These are phyloP conservation scores for Puccinia sorghi DNA, from an alignment of 1,284 basidiomycete genomes.

Conservation along the genomic window DNA sequence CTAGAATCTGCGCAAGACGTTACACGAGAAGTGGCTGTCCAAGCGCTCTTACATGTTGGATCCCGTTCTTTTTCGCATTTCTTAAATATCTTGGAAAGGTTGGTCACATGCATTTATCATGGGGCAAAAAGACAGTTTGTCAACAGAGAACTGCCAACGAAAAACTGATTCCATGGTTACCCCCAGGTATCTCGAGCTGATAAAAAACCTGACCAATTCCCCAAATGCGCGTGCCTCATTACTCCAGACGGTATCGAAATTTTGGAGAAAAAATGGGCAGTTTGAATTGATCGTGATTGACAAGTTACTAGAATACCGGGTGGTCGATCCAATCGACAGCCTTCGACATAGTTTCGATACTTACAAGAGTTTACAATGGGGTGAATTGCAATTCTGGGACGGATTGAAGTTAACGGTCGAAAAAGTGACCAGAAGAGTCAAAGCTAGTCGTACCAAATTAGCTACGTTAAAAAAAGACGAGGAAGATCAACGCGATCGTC, in stretches of 20 bases:
- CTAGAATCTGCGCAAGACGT: slow-evolving; percentile 66
- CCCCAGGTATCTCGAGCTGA: slow-evolving; percentile 75
- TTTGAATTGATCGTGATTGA: slow-evolving; percentile 90
- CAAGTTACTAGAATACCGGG: slow-evolving; percentile 97
- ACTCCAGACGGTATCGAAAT: slow-evolving; percentile 69
- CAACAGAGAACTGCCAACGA: background rate
- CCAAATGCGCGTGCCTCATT: slow-evolving; percentile 69
- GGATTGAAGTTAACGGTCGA: slow-evolving; percentile 75
- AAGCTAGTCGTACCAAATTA: slow-evolving; percentile 72
- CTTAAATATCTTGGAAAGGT: slow-evolving; percentile 87
- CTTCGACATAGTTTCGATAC: slow-evolving; percentile 77
- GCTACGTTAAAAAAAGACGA: slow-evolving; percentile 76
- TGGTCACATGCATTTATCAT: background rate
- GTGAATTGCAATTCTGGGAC: slow-evolving; percentile 74
- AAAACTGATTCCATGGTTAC: background rate
- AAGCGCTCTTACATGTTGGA: slow-evolving; percentile 86
- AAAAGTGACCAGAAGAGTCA: slow-evolving; percentile 82
- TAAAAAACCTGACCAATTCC: slow-evolving; percentile 71
- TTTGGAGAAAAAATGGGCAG: slow-evolving; percentile 78
- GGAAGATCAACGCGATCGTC: slow-evolving; percentile 62
- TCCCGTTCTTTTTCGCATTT: slow-evolving; percentile 96
- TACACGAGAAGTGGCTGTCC: slow-evolving; percentile 77
- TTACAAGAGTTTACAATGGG: slow-evolving; percentile 59
- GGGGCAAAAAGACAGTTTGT: background rate
- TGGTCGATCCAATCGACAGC: slow-evolving; percentile 90